Base-by-base conservation (phyloP, 2,329 filamentous ascomycete species). In the Aspergillus uvarum region DNA sequence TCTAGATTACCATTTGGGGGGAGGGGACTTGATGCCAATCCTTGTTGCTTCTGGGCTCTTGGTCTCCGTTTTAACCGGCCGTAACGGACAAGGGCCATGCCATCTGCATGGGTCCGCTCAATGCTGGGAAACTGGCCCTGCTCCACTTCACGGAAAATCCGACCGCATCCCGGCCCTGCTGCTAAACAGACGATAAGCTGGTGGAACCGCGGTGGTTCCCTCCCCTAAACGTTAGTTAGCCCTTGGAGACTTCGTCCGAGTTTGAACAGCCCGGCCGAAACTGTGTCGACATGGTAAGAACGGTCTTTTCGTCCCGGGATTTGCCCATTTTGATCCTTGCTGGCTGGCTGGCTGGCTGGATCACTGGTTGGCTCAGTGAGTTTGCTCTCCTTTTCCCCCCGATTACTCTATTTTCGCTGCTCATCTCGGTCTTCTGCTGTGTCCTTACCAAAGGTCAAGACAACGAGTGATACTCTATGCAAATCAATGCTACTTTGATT, bases 241-340 rank as follows among this genome's bases (percentile, higher is more conserved):
- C 38, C 3, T 44, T 19, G 14, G 38, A 19, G 38, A 16, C 19
- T 47, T 55, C 26, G 53, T 55, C 53, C 53, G 53, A 55, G 53
- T 48, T 55, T 55, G 53, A 47, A 31, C 53, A 48, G 53, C 26
- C 53, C 53, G 53, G 53, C 53, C 53, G 53, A 55, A 55, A 55
- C 53, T 24, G 24, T 44, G 53, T 55, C 42, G 53, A 44, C 44
- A 55, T 55, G 35, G 53, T 55, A 29, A 29, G 16, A 44, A 35
- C 32, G 11, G 38, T 44, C 38, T 5, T 16, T 22, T 52, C 31
- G 31, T 31, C 38, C 51, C 19, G 31, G 32, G 51, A 24, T 42
- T 44, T 53, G 22, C 14, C 22, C 26, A 42, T 21, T 16, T 53
- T 35, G 51, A 47, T 47, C 31, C 38, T 29, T 31, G 52, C n/a